Conservation (phyloP, 306 rosid genomes). For the Acmispon strigosus region DNA sequence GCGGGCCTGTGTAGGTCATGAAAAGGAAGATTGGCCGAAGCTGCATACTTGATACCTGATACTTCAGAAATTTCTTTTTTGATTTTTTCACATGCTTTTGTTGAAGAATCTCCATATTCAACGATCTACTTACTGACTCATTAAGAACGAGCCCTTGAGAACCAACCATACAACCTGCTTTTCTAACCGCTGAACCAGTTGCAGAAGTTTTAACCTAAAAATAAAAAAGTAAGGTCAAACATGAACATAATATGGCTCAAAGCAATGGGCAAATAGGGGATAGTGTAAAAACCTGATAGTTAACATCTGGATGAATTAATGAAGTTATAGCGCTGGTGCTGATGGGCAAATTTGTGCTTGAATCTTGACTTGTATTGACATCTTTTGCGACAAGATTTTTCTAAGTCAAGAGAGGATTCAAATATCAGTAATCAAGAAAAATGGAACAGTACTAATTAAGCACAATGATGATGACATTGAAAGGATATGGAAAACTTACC, state of each 20-base stretch:
- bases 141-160: slow-evolving; percentile 22
- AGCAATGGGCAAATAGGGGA: neutral
- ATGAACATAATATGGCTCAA: neutral
- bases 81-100: slow-evolving; percentile 33
- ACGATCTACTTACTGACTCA: slow-evolving; percentile 21
- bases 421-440: slow-evolving; percentile 17
- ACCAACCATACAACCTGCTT: slow-evolving; percentile 12
- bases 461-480: neutral
- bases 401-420: slow-evolving; percentile 15
- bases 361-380: slow-evolving; percentile 9
- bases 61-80: slow-evolving; percentile 49
- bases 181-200: slow-evolving; percentile 16
- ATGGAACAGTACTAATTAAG: neutral
- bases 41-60: slow-evolving; percentile 32
- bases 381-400: slow-evolving; percentile 7
- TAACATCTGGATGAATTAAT: slow-evolving; percentile 19
- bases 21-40: slow-evolving; percentile 34
- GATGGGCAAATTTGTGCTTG: slow-evolving; percentile 15
- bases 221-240: neutral
- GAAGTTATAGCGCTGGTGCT: slow-evolving; percentile 9
- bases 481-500: slow-evolving; percentile 30
- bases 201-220: slow-evolving; percentile 42
- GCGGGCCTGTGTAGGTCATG: slow-evolving; percentile 31
- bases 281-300: slow-evolving; percentile 28
- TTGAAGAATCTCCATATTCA: slow-evolving; percentile 18